Base-by-base conservation (phyloP, 208 protist genomes). In the Angomonas ambiguus region DNA sequence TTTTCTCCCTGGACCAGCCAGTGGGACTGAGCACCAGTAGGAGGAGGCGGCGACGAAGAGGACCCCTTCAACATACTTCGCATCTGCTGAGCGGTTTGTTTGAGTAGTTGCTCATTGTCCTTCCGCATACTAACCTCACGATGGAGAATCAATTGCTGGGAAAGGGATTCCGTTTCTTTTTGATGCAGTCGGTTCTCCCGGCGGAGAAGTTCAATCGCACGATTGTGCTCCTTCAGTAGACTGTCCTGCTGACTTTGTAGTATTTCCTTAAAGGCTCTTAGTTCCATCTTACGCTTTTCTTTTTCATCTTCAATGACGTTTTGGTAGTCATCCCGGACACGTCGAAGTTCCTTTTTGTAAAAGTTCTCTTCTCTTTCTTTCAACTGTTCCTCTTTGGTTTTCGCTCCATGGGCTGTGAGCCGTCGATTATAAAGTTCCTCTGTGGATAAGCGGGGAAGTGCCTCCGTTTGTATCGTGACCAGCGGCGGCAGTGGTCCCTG, bases 321-420 rank as follows among this genome's bases (percentile, higher is more conserved):
- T 22, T 74, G 65, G 69, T 86, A 80, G 30, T 59, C 30, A 18
- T 71, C 69, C 1, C 65, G 74, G 4, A 87, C 59, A 1, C 76
- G 83, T 53, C 72, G 64, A 32, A 93, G 60, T 62, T 93, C 81
- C 22, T 67, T 63, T 45, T 85, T 53, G 76, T 78, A 80, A 65
- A 82, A 78, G 57, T 48, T 33, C 31, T 75, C 68, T 63, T 86
- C 77, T 1, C 80, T 72, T 45, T 77, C 73, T 24, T 49, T 42
- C 11, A 82, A 31, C 8, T 71, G 61, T 48, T 60, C 16, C 38
- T 8, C 11, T n/a, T 45, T 45, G 38, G 38, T n/a, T n/a, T n/a
- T n/a, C n/a, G n/a, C n/a, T n/a, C n/a, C n/a, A n/a, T n/a, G n/a
- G n/a, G n/a, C n/a, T n/a, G n/a, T n/a, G n/a, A n/a, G n/a, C n/a